Conservation (phyloP, 2,329 filamentous ascomycete genomes). For the Grosmannia serpens region DNA sequence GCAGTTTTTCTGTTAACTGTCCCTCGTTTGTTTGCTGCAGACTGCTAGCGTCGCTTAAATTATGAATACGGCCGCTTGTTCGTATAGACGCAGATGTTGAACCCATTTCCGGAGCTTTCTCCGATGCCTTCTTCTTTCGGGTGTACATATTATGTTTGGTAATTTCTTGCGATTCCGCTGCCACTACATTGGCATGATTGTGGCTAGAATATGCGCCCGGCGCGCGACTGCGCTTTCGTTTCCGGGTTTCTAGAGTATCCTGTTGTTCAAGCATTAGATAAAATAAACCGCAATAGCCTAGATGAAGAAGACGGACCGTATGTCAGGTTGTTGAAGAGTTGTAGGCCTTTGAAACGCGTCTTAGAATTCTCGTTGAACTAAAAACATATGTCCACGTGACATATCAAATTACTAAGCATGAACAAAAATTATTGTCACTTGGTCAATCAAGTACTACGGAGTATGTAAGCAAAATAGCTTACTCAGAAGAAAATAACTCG, state of each 20-base stretch:
- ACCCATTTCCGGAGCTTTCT: background rate
- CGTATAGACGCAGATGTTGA: background rate
- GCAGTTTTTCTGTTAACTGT: background rate
- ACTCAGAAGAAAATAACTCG: too few species aligned
- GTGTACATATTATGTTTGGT: background rate
- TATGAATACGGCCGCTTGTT: slow-evolving; percentile 12
- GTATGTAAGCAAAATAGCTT: too few species aligned
- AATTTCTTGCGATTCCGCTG: background rate
- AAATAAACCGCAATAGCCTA: too few species aligned
- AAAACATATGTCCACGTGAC: background rate
- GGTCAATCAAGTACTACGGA: too few species aligned
- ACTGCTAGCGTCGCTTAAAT: slow-evolving; percentile 6
- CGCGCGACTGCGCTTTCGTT: background rate
- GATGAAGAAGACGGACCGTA: background rate
- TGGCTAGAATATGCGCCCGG: background rate
- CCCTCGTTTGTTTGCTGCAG: slow-evolving; percentile 2
- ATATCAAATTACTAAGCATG: background rate
- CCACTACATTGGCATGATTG: background rate
- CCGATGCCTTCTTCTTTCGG: background rate
- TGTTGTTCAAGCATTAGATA: background rate
- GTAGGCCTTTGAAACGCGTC: background rate
- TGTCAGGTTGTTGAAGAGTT: background rate
- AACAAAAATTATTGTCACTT: too few species aligned
- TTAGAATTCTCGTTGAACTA: too few species aligned
- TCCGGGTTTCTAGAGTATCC: background rate